Base-by-base conservation (phyloP, 2,329 filamentous ascomycete species). In the Aspergillus unguis region DNA sequence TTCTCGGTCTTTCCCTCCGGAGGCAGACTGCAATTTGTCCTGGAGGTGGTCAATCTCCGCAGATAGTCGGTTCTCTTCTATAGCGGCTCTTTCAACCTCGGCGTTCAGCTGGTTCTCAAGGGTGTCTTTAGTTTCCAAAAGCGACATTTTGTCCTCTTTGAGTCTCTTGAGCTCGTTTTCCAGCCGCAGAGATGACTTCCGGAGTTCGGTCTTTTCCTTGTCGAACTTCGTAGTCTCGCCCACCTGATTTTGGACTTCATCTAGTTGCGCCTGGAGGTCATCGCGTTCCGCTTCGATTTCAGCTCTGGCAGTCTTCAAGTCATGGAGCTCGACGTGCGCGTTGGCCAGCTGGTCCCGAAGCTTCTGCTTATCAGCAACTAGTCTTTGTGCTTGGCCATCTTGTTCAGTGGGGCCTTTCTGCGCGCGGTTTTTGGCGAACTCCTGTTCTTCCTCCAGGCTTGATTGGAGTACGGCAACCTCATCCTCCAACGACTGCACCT, bases 401-500 rank as follows among this genome's bases (percentile, higher is more conserved):
- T 80, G 75, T 43, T 85, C 83, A n/a, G 77, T 75, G 10, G 85
- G 73, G 51, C 83, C 80, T 55, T 77, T 77, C 59, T 78, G 80
- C 38, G 85, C 70, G 37, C 80, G 79, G 29, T 79, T 75, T 44
- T 82, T 80, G 5, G 80, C 79, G 53, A 82, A 80, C 58, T 86
- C 82, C 40, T 80, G 80, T 65, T 87, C 85, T 54, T 86, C 81
- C 45, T 88, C 85, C 40, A 86, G 70, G 35, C 79, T 81, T 25
- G 79, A 77, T 66, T 90, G 86, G 10, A 92, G 72, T 28, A 89
- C 82, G 48, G 89, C 85, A n/a, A 90, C 78, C 65, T 91, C 88
- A 58, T 91, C 87, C 65, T 92, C 86, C 23, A 92, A 69, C 6
- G 80, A 79, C 52, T 87, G 82, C 2, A 85, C 76, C 66, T 85